Evolutionary conservation across 192 early-diverging fungal species (phyloP).

Genomic region (Backusella tuberculispora): DNA sequence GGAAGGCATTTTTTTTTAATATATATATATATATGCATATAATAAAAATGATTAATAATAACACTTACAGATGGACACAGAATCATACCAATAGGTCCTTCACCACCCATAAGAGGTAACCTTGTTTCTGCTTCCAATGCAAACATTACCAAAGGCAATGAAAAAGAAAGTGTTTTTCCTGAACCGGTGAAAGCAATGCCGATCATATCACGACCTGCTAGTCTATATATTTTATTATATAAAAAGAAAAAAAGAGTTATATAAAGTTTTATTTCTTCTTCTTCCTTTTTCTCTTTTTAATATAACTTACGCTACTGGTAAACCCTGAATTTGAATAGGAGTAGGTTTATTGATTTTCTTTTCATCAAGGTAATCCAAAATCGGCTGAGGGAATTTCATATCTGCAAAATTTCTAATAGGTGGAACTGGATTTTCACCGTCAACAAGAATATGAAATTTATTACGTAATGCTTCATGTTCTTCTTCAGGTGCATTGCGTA

Average conservation of each 20-base stretch:
- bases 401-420: conserved; percentile 81
- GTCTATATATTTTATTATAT: conserved; percentile 28
- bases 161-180: conserved; percentile 95
- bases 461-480: conserved; percentile 64
- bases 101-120: conserved; percentile 79
- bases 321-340: conserved; percentile 97
- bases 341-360: conserved; percentile 91
- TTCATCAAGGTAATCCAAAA: conserved; percentile 76
- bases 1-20: not conserved
- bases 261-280: not conserved
- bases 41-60: not conserved
- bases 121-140: conserved; percentile 93
- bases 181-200: conserved; percentile 98
- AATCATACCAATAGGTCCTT: conserved; percentile 94
- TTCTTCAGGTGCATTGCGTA: conserved; percentile 59
- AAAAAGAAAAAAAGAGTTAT: not conserved
- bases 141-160: conserved; percentile 88
- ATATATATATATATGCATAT: not conserved
- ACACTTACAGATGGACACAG: conserved; percentile 85
- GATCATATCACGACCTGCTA: conserved; percentile 96
- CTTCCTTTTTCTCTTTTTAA: not conserved
- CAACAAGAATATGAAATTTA: conserved; percentile 88
- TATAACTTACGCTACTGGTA: conserved; percentile 77
- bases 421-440: conserved; percentile 85
- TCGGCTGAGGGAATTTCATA: conserved; percentile 84